phyloP scores from a whole-genome alignment of 257 asterid genomes.

The Perilla frutescens region DNA sequence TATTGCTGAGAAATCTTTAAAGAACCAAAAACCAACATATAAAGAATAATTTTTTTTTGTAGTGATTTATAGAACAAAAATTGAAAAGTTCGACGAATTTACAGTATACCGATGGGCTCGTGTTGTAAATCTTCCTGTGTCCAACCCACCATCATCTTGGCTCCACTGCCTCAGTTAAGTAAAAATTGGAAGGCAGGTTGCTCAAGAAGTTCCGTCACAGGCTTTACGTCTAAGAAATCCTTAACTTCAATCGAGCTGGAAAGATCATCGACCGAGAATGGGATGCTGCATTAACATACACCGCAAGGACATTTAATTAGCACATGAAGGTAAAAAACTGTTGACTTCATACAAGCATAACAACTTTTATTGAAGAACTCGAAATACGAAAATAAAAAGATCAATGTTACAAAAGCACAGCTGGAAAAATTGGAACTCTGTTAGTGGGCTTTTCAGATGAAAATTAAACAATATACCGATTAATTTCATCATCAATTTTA shows the following conservation, averaged over 20 bases:
- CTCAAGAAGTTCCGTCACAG: constrained; percentile 73
- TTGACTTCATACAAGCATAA: background rate
- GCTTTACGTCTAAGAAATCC: constrained; percentile 87
- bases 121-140: constrained; percentile 23
- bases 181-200: constrained; percentile 88
- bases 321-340: background rate
- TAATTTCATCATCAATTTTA: background rate
- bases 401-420: background rate
- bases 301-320: background rate
- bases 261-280: constrained; percentile 88
- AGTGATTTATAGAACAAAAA: constrained; percentile 39
- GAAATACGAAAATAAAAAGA: background rate
- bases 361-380: background rate
- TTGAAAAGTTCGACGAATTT: constrained; percentile 48
- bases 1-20: constrained; percentile 32
- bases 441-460: background rate
- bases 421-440: background rate
- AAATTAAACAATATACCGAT: too few species aligned
- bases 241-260: constrained; percentile 70
- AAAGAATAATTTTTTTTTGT: constrained; percentile 32
- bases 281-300: constrained; percentile 68
- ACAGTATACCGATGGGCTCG: constrained; percentile 43
- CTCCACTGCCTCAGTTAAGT: constrained; percentile 62
- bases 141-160: constrained; percentile 27
- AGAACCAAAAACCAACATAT: constrained; percentile 30